Evolutionary conservation across 371 early-diverging fungal genomes (phyloP).

Genomic region (Funneliformis caledonium): DNA sequence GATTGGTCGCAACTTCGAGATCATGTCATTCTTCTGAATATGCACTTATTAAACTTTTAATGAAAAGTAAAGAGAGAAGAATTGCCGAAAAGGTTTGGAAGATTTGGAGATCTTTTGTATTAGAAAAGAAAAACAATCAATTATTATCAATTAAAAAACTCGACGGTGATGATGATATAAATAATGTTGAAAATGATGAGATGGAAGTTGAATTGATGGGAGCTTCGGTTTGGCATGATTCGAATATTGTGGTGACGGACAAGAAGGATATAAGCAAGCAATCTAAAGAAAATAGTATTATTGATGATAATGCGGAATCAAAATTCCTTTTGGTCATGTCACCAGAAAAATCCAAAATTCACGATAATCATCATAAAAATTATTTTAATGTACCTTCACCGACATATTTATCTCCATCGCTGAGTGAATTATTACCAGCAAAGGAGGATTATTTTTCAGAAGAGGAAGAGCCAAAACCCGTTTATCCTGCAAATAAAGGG

Average conservation of each 20-base stretch:
- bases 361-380: background rate
- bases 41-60: slow-evolving; percentile 19
- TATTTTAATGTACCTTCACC: background rate
- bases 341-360: background rate
- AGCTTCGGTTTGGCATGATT: background rate
- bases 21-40: slow-evolving; percentile 28
- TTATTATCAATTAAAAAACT: background rate
- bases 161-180: background rate
- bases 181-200: slow-evolving; percentile 10
- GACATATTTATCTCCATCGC: background rate
- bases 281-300: background rate
- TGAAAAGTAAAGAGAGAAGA: slow-evolving; percentile 25
- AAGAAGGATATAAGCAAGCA: background rate
- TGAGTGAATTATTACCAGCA: background rate
- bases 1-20: background rate
- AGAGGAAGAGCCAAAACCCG: background rate
- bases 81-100: slow-evolving; percentile 27
- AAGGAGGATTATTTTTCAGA: background rate
- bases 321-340: background rate
- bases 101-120: slow-evolving; percentile 30
- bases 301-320: background rate
- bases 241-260: no score
- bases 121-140: slow-evolving; percentile 24
- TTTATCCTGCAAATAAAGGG: background rate
- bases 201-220: background rate